These are phyloP conservation scores for Carex myosuroides DNA, from an alignment of 176 grass and related monocot species.

Conservation along the genomic window DNA sequence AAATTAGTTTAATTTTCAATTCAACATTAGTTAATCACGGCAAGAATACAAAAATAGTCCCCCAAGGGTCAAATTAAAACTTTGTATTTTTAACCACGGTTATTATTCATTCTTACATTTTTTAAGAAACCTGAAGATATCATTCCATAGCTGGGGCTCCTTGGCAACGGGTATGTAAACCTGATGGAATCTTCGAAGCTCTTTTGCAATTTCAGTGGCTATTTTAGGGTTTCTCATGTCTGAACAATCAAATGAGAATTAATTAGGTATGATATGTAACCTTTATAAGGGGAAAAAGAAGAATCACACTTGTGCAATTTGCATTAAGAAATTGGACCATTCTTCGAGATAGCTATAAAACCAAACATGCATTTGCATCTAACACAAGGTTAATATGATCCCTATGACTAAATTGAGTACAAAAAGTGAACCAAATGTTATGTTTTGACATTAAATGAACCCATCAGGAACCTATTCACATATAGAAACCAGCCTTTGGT, in stretches of 20 bases:
- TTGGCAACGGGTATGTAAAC: constrained; percentile 59
- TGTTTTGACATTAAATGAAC: neutral
- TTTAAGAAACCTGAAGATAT: constrained; percentile 87
- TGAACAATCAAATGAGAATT: constrained; percentile 37
- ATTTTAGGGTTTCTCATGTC: constrained; percentile 85
- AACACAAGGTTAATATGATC: neutral
- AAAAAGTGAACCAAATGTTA: neutral
- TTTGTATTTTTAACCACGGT: neutral
- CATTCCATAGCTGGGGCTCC: constrained; percentile 87
- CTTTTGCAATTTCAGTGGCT: constrained; percentile 72
- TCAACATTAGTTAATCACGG: neutral
- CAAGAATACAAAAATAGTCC: constrained; percentile 18
- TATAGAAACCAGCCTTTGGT: too few species aligned
- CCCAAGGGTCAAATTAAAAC: neutral
- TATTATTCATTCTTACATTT: constrained; percentile 40
- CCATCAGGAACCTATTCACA: neutral
- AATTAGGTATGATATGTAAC: constrained; percentile 23
- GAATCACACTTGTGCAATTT: neutral
- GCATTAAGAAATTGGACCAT: neutral
- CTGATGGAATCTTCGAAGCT: constrained; percentile 77
- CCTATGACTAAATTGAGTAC: neutral
- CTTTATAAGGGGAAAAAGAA: neutral
- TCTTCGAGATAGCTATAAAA: neutral
- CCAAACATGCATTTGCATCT: neutral
- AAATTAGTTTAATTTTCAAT: constrained; percentile 22